phyloP scores from a whole-genome alignment of 148 eudicot species.

The Euryodendron excelsum region DNA sequence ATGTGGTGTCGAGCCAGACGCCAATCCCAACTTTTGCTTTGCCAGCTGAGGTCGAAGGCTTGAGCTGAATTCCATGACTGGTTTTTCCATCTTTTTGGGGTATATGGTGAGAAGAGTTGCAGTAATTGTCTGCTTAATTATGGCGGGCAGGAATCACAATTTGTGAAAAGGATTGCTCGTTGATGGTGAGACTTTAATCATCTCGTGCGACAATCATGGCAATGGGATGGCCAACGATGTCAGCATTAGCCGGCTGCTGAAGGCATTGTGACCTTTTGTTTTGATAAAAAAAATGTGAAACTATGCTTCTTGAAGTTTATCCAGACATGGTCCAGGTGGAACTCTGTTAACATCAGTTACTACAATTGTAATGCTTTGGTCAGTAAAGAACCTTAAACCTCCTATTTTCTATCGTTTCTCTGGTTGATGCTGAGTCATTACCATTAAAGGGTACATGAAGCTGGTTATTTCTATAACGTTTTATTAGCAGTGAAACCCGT shows the following conservation, averaged over 20 bases:
- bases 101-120: constrained; percentile 4
- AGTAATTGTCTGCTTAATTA: background rate
- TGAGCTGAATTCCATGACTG: constrained; percentile 32
- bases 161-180: background rate
- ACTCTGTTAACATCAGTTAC: background rate
- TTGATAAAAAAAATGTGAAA: background rate
- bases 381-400: constrained; percentile 2
- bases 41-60: constrained; percentile 48
- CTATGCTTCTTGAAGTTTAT: background rate
- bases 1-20: constrained; percentile 31
- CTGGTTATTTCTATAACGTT: background rate
- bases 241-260: background rate
- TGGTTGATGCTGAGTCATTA: background rate
- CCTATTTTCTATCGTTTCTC: background rate
- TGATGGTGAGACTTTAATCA: background rate
- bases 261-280: background rate
- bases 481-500: too few relatives aligned
- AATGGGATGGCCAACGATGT: background rate
- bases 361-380: background rate
- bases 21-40: constrained; percentile 36
- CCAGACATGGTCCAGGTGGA: background rate
- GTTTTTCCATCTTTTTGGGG: background rate
- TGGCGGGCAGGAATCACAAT: background rate
- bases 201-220: background rate
- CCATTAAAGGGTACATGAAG: background rate